These are phyloP conservation scores for Penicillium fuscoglaucum DNA, from an alignment of 2,329 filamentous ascomycete genomes.

Conservation along the genomic window DNA sequence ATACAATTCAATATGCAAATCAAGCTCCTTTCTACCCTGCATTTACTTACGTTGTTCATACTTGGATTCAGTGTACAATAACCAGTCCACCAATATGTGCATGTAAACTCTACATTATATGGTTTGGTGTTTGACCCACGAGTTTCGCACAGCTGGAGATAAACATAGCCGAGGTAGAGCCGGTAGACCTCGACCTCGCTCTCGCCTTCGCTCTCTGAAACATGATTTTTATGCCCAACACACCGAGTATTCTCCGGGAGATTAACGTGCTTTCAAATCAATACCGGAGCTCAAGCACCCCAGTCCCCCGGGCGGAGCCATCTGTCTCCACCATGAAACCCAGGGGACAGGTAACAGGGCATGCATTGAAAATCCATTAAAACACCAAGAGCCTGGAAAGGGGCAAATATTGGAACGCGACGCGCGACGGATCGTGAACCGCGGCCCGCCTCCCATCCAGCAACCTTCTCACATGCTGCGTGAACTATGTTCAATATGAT, in stretches of 20 bases:
- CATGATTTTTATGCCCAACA: neutral
- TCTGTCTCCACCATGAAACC: slow-evolving; percentile 6
- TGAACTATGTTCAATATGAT: neutral
- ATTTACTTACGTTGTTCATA: neutral
- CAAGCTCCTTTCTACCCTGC: neutral
- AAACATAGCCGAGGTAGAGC: neutral
- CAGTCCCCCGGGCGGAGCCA: neutral
- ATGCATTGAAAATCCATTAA: slow-evolving; percentile 5
- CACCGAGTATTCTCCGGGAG: neutral
- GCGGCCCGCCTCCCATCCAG: slow-evolving; percentile 14
- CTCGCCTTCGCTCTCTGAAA: neutral
- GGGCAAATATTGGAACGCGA: slow-evolving; percentile 1
- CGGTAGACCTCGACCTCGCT: neutral
- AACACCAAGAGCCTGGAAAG: slow-evolving; percentile 14
- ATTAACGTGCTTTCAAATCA: neutral
- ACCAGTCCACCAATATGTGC: neutral
- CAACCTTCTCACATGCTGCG: neutral
- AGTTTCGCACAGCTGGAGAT: neutral
- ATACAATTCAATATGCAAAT: neutral
- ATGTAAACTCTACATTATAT: neutral
- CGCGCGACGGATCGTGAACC: slow-evolving; percentile 9
- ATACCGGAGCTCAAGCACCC: neutral
- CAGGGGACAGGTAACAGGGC: slow-evolving; percentile 12
- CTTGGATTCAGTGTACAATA: neutral
- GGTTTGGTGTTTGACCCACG: neutral